phyloP scores from a whole-genome alignment of 179 eudicot species.

The Actinidia arguta region DNA sequence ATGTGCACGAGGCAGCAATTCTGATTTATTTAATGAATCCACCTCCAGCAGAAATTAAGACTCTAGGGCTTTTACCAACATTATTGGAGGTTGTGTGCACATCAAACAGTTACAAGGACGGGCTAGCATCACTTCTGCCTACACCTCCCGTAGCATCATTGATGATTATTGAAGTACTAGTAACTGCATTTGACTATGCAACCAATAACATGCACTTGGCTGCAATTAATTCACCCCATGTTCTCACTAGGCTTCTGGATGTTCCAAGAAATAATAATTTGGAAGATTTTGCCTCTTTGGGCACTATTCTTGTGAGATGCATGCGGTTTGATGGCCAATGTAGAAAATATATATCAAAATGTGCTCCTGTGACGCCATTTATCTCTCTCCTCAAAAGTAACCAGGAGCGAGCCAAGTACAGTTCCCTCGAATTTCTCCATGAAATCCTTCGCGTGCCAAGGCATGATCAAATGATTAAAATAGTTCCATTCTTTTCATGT shows the following conservation, averaged over 20 bases:
- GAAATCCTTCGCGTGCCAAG: conserved; percentile 61
- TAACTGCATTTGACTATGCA: conserved; percentile 51
- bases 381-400: conserved; percentile 49
- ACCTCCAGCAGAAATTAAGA: conserved; percentile 55
- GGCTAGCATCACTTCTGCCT: conserved; percentile 25
- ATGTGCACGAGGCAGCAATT: conserved; percentile 58
- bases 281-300: conserved; percentile 49
- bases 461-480: conserved; percentile 26
- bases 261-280: conserved; percentile 46
- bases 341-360: conserved; percentile 42
- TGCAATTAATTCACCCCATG: conserved; percentile 43
- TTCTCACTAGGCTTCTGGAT: conserved; percentile 47
- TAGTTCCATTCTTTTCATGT: not conserved
- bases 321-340: conserved; percentile 56
- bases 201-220: conserved; percentile 58
- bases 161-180: conserved; percentile 59
- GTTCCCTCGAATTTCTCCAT: conserved; percentile 54
- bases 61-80: conserved; percentile 50
- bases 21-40: conserved; percentile 57
- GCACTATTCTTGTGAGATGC: conserved; percentile 52
- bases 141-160: conserved; percentile 53
- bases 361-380: conserved; percentile 41
- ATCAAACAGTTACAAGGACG: conserved; percentile 34
- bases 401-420: conserved; percentile 41
- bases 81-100: conserved; percentile 50